Conservation (phyloP, 257 asterid genomes). For the Ilex asprella region DNA sequence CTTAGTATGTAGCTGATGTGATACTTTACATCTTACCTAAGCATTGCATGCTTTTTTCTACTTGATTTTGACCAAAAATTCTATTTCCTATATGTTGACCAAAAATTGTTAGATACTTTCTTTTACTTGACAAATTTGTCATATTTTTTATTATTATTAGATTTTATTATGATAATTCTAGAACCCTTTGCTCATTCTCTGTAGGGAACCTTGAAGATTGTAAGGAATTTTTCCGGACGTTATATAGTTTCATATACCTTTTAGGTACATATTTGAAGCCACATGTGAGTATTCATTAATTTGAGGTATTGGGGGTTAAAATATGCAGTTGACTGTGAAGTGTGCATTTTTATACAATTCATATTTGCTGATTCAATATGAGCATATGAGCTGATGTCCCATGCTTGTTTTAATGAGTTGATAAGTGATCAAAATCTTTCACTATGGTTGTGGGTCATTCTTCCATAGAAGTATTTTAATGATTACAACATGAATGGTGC, state of each 20-base stretch:
- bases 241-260: constrained; percentile 54
- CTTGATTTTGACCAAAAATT: too few relatives aligned
- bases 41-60: too few relatives aligned
- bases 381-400: not conserved
- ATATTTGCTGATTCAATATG: not conserved
- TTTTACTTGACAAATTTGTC: not conserved
- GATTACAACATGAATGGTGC: too few relatives aligned
- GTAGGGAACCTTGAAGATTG: constrained; percentile 73
- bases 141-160: not conserved
- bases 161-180: not conserved
- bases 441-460: too few relatives aligned
- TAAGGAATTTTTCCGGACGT: constrained; percentile 64
- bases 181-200: constrained; percentile 15
- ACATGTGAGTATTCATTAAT: constrained; percentile 60
- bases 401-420: too few relatives aligned
- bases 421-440: too few relatives aligned
- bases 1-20: too few relatives aligned
- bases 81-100: not conserved
- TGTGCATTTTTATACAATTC: constrained; percentile 2
- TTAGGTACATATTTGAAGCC: constrained; percentile 92
- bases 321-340: constrained; percentile 3
- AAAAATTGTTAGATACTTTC: not conserved
- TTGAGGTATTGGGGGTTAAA: not conserved
- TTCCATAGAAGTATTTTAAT: too few relatives aligned
- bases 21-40: too few relatives aligned